A percentile compares a stretch with the other conserved stretches of the same genome.
phyloP scores from a whole-genome alignment of 2,329 filamentous ascomycete genomes.

The Hypoxylon sp. region DNA sequence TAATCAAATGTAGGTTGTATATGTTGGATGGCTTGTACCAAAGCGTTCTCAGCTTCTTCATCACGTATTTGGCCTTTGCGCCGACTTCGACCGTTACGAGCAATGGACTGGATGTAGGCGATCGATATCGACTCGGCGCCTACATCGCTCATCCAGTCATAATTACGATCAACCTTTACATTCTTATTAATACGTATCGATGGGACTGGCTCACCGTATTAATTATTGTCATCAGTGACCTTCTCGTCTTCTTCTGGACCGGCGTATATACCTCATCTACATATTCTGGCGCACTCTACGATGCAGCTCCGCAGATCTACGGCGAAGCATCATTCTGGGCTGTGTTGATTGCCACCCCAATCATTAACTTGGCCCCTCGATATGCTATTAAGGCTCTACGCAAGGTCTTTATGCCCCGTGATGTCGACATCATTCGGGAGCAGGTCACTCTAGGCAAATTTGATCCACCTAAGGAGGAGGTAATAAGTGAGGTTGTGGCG shows the following conservation, averaged over 20 bases:
- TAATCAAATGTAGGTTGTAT: slow-evolving; percentile 74
- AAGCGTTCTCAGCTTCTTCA: slow-evolving; percentile 92
- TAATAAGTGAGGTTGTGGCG: slow-evolving; percentile 54
- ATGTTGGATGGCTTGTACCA: slow-evolving; percentile 97
- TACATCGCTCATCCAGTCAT: slow-evolving; percentile 89
- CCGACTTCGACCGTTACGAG: slow-evolving; percentile 76
- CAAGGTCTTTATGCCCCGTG: slow-evolving; percentile 93
- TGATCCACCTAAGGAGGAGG: slow-evolving; percentile 69
- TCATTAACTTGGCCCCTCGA: slow-evolving; percentile 87
- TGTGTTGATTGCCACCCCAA: slow-evolving; percentile 80
- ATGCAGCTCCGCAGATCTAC: slow-evolving; percentile 83
- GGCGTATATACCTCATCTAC: slow-evolving; percentile 78
- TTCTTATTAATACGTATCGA: slow-evolving; percentile 94
- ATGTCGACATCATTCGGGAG: slow-evolving; percentile 96
- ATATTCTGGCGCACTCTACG: slow-evolving; percentile 73
- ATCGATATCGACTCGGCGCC: slow-evolving; percentile 86
- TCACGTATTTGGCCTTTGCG: slow-evolving; percentile 85
- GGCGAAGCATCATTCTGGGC: slow-evolving; percentile 89
- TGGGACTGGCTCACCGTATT: slow-evolving; percentile 98
- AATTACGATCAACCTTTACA: slow-evolving; percentile 91
- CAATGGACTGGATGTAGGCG: slow-evolving; percentile 81
- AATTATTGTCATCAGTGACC: slow-evolving; percentile 82
- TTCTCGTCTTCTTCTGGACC: slow-evolving; percentile 96
- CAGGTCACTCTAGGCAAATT: slow-evolving; percentile 88
- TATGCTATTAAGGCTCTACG: slow-evolving; percentile 89